Evolutionary conservation across 495 filamentous ascomycete genomes (phyloP).

Genomic region (Penicillium steckii): DNA sequence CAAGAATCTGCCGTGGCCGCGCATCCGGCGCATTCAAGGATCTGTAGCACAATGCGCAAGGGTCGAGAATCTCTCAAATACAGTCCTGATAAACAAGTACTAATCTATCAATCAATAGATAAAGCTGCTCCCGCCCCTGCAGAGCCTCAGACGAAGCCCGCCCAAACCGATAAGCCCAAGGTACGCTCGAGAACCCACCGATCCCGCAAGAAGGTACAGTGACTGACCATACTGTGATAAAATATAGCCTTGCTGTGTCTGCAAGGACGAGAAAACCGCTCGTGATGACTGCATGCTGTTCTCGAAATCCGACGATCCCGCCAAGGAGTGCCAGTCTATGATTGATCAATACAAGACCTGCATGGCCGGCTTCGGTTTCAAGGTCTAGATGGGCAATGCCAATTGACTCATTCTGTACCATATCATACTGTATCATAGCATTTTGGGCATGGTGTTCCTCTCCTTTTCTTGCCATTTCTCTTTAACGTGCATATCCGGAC

Average conservation of each 20-base stretch:
- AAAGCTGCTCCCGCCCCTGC: slow-evolving; percentile 23
- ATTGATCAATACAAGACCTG: slow-evolving; percentile 86
- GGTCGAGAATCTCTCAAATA: neutral
- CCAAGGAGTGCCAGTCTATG: slow-evolving; percentile 72
- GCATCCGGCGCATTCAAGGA: slow-evolving; percentile 1
- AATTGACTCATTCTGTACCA: slow-evolving; percentile 9
- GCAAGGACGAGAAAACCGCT: slow-evolving; percentile 86
- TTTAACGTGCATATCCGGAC: neutral
- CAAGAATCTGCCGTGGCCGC: neutral
- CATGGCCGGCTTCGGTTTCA: slow-evolving; percentile 93
- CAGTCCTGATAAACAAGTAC: neutral
- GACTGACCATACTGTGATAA: neutral
- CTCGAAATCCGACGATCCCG: slow-evolving; percentile 71
- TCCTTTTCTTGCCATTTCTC: slow-evolving; percentile 10
- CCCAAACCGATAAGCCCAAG: slow-evolving; percentile 53
- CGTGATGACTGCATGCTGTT: slow-evolving; percentile 99
- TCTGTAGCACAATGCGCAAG: slow-evolving; percentile 16
- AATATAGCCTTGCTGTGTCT: slow-evolving; percentile 88
- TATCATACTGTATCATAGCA: slow-evolving; percentile 26
- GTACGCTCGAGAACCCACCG: slow-evolving; percentile 27
- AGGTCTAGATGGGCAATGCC: slow-evolving; percentile 47
- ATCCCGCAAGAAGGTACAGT: neutral
- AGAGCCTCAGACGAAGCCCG: slow-evolving; percentile 30
- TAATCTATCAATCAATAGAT: slow-evolving; percentile 14
- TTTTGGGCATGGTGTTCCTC: slow-evolving; percentile 25